Percentiles rank a stretch among this genome's conserved stretches.
phyloP scores from a whole-genome alignment of 345 rosid species.

The Luvunga scandens region DNA sequence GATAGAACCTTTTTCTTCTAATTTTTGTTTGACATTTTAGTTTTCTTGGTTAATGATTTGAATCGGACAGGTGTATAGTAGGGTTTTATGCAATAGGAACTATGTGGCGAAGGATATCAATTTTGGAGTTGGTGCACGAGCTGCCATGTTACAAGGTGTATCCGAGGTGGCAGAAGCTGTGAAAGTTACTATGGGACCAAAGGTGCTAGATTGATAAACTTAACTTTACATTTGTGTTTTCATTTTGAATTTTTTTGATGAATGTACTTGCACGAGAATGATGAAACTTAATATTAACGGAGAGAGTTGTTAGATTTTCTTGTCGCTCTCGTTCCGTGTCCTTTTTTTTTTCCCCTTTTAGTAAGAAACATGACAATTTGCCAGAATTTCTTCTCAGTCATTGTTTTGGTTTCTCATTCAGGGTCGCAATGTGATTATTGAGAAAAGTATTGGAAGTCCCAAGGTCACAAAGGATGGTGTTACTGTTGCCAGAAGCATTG shows the following conservation, averaged over 20 bases:
- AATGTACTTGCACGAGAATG: not conserved
- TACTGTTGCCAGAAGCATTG: slow-evolving; percentile 85
- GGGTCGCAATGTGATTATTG: slow-evolving; percentile 92
- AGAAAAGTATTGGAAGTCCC: slow-evolving; percentile 53
- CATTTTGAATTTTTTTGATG: not conserved
- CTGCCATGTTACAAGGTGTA: slow-evolving; percentile 89
- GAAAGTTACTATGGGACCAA: slow-evolving; percentile 95
- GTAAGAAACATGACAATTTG: not conserved
- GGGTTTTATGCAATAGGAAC: slow-evolving; percentile 53
- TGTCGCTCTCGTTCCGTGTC: no score
- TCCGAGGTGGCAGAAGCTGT: slow-evolving; percentile 95
- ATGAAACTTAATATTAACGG: not conserved
- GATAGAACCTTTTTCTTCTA: not conserved
- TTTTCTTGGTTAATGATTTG: slow-evolving; percentile 21
- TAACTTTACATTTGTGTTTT: not conserved
- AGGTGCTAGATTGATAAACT: slow-evolving; percentile 40
- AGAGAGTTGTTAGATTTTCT: not conserved
- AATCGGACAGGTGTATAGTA: slow-evolving; percentile 41
- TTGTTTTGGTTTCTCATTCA: slow-evolving; percentile 29
- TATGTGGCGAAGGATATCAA: slow-evolving; percentile 85
- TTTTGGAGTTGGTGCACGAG: slow-evolving; percentile 85
- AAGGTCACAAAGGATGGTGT: slow-evolving; percentile 95
- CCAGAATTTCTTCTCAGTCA: not conserved
- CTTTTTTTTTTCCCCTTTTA: not conserved
- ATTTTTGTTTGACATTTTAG: not conserved